phyloP scores from a whole-genome alignment of 176 grass and related monocot genomes.

The Carex scoparia region DNA sequence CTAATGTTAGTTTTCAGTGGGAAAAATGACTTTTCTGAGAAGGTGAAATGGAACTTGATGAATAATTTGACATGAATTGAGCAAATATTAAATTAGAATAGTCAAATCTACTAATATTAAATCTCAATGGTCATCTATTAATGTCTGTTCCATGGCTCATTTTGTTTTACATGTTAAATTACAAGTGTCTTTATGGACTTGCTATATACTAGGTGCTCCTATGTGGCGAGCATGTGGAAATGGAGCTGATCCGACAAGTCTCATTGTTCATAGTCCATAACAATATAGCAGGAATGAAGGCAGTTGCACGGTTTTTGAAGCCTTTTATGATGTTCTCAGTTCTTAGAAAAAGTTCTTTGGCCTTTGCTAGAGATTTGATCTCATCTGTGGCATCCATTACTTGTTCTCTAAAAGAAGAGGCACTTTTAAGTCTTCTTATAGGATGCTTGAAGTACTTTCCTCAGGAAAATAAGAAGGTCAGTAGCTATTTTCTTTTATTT shows the following conservation, averaged over 20 bases:
- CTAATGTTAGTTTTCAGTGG: not conserved
- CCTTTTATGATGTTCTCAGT: slow-evolving; percentile 23
- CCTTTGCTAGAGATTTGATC: slow-evolving; percentile 19
- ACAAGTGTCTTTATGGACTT: not conserved
- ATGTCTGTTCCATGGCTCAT: not conserved
- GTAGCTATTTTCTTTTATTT: not conserved
- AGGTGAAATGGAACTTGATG: not conserved
- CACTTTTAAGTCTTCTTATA: slow-evolving; percentile 19
- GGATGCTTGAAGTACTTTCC: slow-evolving; percentile 16
- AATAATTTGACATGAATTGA: not conserved
- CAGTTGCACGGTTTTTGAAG: slow-evolving; percentile 10
- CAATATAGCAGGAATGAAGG: not conserved
- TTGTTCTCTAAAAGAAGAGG: slow-evolving; percentile 22
- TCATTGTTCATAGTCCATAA: slow-evolving; percentile 18
- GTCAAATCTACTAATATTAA: not conserved
- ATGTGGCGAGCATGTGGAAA: slow-evolving; percentile 20
- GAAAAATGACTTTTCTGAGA: not conserved
- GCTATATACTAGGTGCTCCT: slow-evolving; percentile 8
- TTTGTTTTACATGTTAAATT: not conserved
- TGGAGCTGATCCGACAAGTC: slow-evolving; percentile 15
- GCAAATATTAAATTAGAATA: not conserved
- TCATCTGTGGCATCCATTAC: slow-evolving; percentile 16
- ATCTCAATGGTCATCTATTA: not conserved
- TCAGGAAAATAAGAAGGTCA: slow-evolving; percentile 9
- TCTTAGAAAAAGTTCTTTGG: slow-evolving; percentile 9